Evolutionary conservation across 805 yeast species (phyloP), one percentile per base, ranked within the genome.

Genomic region (Lachancea waltii): DNA sequence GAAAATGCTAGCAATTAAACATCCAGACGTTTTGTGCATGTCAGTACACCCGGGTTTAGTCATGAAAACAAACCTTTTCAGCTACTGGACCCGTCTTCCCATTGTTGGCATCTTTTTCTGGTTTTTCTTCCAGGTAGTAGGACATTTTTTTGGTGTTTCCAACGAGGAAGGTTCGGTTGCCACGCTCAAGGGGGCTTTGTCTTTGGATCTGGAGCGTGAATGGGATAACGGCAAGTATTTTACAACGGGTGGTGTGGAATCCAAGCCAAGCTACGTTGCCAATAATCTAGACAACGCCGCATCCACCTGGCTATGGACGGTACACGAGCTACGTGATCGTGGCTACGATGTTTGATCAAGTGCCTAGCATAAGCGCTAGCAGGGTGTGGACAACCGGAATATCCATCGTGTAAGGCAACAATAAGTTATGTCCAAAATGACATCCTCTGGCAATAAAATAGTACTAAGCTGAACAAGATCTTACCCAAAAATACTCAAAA

Each of bases 31-130:
- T 7, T 56, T 79, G 26, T 76, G 79, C 41, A 58, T 75, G 25
- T 70, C 85, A 2, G 83, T 84, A 3, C 89, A 85, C 51, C 95
- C 95, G 0, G 95, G 95, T 0, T 71, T 84, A 46, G 85, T 84
- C n/a, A 79, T 85, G 83, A 78, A 79, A 50, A 79, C 95, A 2
- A 80, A 81, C 47, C 58, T 81, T 33, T 82, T 81, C 54, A 68
- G 81, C 32, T 83, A 81, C 54, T 81, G 87, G 79, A 83, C 90
- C 2, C 63, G 85, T 40, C 63, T 81, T 11, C 94, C 95, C 0
- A 63, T 85, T 4, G 68, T 85, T n/a, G 95, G 95, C 0, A 68
- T 77, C 1, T 50, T 81, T 24, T 82, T 82, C 48, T 79, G 89
- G 85, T 60, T 81, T 27, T 58, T 75, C 7, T 82, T 84, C 56